Evolutionary conservation across 75 land plant genomes (phyloP), one percentile per base, ranked within the genome.

Genomic region (Pseudotsuga menziesii): DNA sequence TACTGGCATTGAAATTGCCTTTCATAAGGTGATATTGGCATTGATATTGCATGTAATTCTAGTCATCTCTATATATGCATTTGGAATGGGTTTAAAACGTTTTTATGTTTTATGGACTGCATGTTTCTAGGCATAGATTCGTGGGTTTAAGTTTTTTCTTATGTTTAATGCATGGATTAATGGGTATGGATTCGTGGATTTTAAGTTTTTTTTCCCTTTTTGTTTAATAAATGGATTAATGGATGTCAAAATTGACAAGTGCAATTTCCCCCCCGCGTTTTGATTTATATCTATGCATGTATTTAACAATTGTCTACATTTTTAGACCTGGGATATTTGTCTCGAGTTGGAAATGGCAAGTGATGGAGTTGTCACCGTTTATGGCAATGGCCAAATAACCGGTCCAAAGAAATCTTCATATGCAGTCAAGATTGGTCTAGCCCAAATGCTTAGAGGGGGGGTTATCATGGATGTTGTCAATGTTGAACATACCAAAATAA

Each of bases 401-500:
- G 89, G 79, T 66, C 63, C 85, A 13, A 75, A 84, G 79, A 79
- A 86, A 61, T 85, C 89, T 13, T 82, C 91, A 12, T 92, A 90
- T 82, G 89, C 94, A 56, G 90, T 90, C 62, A 90, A 92, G 80
- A 87, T 86, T 1, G 94, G 94, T 29, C 79, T 90, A 22, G 94
- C 94, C 57, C 92, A 92, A 75, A 90, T 88, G 90, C 89, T 92
- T 57, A 84, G 94, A 15, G 90, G 92, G 60, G 92, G 94, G 4
- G 94, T 90, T 36, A 92, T 92, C 41, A 90, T 92, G 94, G 94
- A 92, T 80, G 94, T 92, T 27, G 89, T 88, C 35, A 90, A 83
- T 75, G 85, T 87, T 15, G 90, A 88, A 25, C 94, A 92, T 75
- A 92, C 94, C 29, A 79, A 90, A 41, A 84, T 90, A 27, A 92